phyloP scores from a whole-genome alignment of 495 filamentous ascomycete species.

The Penicillium coffeae region DNA sequence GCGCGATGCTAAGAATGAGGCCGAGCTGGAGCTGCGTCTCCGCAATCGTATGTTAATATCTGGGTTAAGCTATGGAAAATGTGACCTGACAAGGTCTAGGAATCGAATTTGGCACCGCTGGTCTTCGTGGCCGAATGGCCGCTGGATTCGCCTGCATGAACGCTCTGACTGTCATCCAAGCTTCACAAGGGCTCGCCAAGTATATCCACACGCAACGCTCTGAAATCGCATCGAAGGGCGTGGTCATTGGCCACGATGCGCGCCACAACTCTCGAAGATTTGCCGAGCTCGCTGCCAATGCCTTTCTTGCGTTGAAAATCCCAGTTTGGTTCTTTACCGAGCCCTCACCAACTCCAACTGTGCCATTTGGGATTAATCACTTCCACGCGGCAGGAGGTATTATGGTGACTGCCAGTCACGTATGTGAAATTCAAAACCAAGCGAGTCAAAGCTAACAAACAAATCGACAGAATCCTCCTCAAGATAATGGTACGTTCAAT shows the following conservation, averaged over 20 bases:
- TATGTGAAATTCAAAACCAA: constrained; percentile 17
- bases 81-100: constrained; percentile 28
- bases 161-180: constrained; percentile 65
- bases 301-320: constrained; percentile 58
- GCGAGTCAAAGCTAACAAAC: constrained; percentile 16
- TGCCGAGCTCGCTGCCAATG: constrained; percentile 60
- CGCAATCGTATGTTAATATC: constrained; percentile 41
- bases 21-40: constrained; percentile 56
- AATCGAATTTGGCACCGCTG: constrained; percentile 68
- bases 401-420: constrained; percentile 70
- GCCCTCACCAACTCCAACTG: constrained; percentile 59
- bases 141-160: constrained; percentile 71
- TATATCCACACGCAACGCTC: constrained; percentile 49
- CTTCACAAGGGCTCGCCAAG: constrained; percentile 65
- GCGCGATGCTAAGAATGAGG: constrained; percentile 39
- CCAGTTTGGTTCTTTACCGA: constrained; percentile 58
- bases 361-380: constrained; percentile 61
- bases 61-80: neutral
- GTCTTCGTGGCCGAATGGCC: constrained; percentile 65
- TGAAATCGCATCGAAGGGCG: constrained; percentile 38
- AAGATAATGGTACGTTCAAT: constrained; percentile 54
- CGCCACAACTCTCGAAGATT: constrained; percentile 64
- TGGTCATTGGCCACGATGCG: constrained; percentile 67
- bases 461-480: constrained; percentile 52
- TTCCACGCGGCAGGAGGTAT: constrained; percentile 59